phyloP scores from a whole-genome alignment of 768 basidiomycete species.

The Sporobolomyces pararoseus region DNA sequence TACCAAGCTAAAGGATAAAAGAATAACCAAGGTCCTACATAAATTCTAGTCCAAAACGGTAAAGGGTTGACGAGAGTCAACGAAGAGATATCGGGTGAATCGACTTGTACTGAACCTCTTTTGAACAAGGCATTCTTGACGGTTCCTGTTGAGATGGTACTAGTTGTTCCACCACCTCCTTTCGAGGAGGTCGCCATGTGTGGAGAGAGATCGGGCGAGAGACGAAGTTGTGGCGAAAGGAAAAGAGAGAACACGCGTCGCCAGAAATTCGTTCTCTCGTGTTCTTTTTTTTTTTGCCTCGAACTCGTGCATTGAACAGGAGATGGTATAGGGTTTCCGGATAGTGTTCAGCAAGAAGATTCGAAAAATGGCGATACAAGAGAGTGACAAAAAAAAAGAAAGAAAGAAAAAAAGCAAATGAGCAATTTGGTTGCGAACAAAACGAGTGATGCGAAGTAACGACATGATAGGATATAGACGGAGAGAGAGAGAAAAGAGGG shows the following conservation, averaged over 20 bases:
- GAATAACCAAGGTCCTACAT: constrained; percentile 50
- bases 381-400: too few species aligned
- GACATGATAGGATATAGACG: too few species aligned
- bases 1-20: constrained; percentile 57
- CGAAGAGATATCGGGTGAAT: constrained; percentile 22
- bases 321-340: too few species aligned
- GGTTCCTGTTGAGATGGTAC: background rate
- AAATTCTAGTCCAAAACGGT: constrained; percentile 47
- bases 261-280: too few species aligned
- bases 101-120: constrained; percentile 8
- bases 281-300: too few species aligned
- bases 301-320: too few species aligned
- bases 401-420: too few species aligned
- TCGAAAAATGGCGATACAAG: too few species aligned
- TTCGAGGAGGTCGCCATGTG: background rate
- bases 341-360: too few species aligned
- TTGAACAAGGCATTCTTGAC: background rate
- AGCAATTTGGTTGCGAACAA: too few species aligned
- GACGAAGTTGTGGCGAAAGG: background rate
- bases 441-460: too few species aligned
- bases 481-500: background rate
- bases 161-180: background rate
- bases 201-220: background rate
- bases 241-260: background rate
- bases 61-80: constrained; percentile 37